Base-by-base conservation (phyloP, 2,329 filamentous ascomycete species). In the Clonostachys sp. region DNA sequence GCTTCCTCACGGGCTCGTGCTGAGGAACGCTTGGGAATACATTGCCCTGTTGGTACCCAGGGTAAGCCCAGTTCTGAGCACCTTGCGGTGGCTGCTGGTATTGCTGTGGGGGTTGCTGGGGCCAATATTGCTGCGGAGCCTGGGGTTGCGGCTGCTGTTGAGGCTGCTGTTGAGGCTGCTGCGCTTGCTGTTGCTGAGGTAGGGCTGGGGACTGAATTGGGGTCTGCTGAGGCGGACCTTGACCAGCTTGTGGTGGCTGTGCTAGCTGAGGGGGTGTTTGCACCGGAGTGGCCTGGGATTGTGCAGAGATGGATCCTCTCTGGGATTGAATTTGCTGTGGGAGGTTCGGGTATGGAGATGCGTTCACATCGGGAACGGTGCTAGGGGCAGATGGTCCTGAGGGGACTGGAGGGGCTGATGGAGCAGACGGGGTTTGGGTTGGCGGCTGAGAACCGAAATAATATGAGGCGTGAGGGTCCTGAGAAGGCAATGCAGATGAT, bases 1-100 rank as follows among this genome's bases (percentile, higher is more conserved):
- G 78, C 57, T 74, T 58, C 51, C 62, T 60, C 20, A 59, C 51
- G 4, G 65, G 67, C 41, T 71, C 68, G 44, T 66, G 74, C 45
- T 68, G 67, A 12, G 79, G 81, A 30, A 80, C 75, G 3, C 78
- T 72, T 2, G 87, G 86, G 57, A 89, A 89, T 4, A 77, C 70
- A 20, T 84, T 79, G 57, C 81, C 80, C 4, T 65, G 68, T 56
- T 81, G 85, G 56, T 81, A 84, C 7, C 73, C 70, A 12, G 63
- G 51, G 51, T 81, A 80, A 4, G 65, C 68, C 54, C 68, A 66
- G n/a, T 59, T 62, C 49, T 70, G 70, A 9, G 70, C 64, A 46
- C 67, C 74, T 48, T 54, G 58, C 10, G 58, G 50, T 38, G 63
- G 58, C 45, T 61, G 57, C 36, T 55, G 49, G 44, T 52, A 56